Evolutionary conservation across 192 early-diverging fungal genomes (phyloP).

Genomic region (Thoreauomyces humboldtii): DNA sequence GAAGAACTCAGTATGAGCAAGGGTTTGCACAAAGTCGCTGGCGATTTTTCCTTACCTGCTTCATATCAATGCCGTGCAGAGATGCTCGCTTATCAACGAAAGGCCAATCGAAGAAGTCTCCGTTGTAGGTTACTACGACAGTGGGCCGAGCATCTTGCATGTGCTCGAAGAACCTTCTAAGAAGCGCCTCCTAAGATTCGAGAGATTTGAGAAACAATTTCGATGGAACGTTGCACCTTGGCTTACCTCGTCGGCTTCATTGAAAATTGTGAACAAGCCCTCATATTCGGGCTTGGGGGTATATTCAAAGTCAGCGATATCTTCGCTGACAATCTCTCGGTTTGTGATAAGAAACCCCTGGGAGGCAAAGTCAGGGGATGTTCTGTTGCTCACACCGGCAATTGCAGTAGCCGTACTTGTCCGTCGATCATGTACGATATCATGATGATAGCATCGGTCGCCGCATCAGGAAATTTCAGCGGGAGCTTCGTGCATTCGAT

Average conservation of each 20-base stretch:
- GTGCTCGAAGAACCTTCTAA: slow-evolving; percentile 90
- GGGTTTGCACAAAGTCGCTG: neutral
- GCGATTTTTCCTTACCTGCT: slow-evolving; percentile 48
- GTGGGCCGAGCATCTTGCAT: slow-evolving; percentile 78
- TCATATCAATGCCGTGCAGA: slow-evolving; percentile 82
- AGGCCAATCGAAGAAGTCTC: slow-evolving; percentile 99
- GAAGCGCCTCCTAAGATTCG: slow-evolving; percentile 49
- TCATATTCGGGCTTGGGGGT: slow-evolving; percentile 93
- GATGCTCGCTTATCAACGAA: slow-evolving; percentile 86
- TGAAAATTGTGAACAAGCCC: slow-evolving; percentile 95
- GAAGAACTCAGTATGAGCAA: neutral
- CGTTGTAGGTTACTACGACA: slow-evolving; percentile 96
- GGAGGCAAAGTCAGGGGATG: neutral
- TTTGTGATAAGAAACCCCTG: slow-evolving; percentile 97
- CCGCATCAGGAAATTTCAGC: slow-evolving; percentile 93
- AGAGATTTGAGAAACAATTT: neutral
- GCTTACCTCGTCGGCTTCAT: slow-evolving; percentile 79
- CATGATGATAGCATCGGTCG: slow-evolving; percentile 96
- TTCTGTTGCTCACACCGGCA: neutral
- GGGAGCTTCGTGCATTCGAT: slow-evolving; percentile 98
- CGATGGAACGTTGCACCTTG: neutral
- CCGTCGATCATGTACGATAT: slow-evolving; percentile 99
- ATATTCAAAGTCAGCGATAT: slow-evolving; percentile 98
- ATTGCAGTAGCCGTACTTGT: slow-evolving; percentile 62
- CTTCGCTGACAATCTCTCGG: slow-evolving; percentile 88